Evolutionary conservation across 441 rosid species (phyloP), one percentile per base, ranked within the genome.

Genomic region (Raphanus hybrid): DNA sequence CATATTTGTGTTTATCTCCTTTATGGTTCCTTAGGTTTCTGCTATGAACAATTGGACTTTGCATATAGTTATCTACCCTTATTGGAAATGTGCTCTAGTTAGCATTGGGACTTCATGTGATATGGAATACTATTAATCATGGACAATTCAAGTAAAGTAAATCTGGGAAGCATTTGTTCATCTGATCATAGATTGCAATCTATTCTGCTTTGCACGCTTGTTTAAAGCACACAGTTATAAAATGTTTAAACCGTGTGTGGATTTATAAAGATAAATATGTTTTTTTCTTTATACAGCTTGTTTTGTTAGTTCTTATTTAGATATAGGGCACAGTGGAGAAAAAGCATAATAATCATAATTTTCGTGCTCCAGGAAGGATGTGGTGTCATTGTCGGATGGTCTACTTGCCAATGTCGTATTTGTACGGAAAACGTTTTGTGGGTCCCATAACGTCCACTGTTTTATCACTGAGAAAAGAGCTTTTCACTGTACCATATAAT

Each of bases 381-480:
- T 94, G 97, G 97, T 90, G 97, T 73, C 97, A 92, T 65, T 87
- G 90, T 75, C 89, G 97, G 66, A 90, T 94, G 98, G 95, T 92
- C 10, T 94, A 92, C 86, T 75, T 90, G 74, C 91, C 92, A 1
- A 90, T 90, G 96, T 90, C 93, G 54, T 90, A 90, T 73, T 75
- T 90, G 62, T 90, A 89, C 82, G 96, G 88, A 23, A 90, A 87
- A 84, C 86, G 90, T 64, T 90, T 87, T 78, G 98, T 91, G 52
- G 96, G 96, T 34, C 90, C 86, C 15, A 85, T 87, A 58, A 90
- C 88, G 3, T 79, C 90, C 23, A 85, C 88, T 11, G 74, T 92
- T 72, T 75, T 87, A 58, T 87, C 97, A 52, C 78, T 94, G 62
- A 85, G 98, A 78, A 84, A 83, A 80, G 97, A 94, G 87, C 81